phyloP scores from a whole-genome alignment of 1,139 yeast genomes.

The Suhomyces taliae region DNA sequence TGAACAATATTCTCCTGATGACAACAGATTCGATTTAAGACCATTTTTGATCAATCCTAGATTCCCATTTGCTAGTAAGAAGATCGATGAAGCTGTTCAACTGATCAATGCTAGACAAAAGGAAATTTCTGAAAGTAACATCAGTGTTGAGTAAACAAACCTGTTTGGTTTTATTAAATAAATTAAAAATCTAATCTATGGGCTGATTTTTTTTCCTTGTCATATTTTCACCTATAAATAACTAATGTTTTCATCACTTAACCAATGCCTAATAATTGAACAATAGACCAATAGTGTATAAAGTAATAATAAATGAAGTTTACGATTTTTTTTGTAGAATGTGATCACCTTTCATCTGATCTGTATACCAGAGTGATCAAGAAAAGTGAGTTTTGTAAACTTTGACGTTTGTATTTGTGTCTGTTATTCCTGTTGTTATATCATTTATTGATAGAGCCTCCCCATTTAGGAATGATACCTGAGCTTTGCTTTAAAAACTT shows the following conservation, averaged over 20 bases:
- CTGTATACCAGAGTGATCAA: too few relatives aligned
- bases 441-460: conserved; percentile 40
- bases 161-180: not conserved
- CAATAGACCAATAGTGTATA: too few relatives aligned
- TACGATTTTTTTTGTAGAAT: too few relatives aligned
- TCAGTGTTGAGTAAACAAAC: conserved; percentile 14
- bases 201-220: too few relatives aligned
- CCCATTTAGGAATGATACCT: conserved; percentile 52
- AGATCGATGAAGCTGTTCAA: conserved; percentile 75
- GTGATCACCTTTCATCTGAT: too few relatives aligned
- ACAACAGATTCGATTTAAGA: conserved; percentile 89
- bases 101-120: conserved; percentile 43
- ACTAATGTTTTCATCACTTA: too few relatives aligned
- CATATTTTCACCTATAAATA: not conserved
- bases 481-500: conserved; percentile 40
- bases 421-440: not conserved
- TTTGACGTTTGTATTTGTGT: not conserved
- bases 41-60: conserved; percentile 93
- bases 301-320: too few relatives aligned
- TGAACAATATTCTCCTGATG: conserved; percentile 97
- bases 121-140: conserved; percentile 21
- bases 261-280: too few relatives aligned
- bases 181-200: not conserved
- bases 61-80: conserved; percentile 85
- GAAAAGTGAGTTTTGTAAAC: too few relatives aligned